Conservation (phyloP, 1,139 yeast genomes). For the Scheffersomyces stambukii region DNA sequence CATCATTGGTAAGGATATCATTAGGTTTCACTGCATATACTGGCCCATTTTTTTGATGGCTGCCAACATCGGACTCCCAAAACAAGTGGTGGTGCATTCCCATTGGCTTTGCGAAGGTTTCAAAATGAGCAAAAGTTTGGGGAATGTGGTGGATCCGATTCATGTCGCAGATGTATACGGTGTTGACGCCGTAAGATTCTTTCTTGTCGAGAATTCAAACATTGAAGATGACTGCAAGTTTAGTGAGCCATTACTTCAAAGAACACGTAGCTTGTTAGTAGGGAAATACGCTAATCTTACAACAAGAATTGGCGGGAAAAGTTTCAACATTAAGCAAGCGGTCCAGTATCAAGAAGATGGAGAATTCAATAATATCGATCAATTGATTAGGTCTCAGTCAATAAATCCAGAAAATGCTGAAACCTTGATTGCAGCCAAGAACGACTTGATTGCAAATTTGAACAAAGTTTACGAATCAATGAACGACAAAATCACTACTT, state of each 20-base stretch:
- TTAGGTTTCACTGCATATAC: conserved; percentile 81
- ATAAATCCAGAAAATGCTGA: conserved; percentile 13
- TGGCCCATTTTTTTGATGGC: conserved; percentile 96
- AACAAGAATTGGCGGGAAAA: conserved; percentile 67
- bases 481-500: conserved; percentile 38
- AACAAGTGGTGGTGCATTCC: conserved; percentile 79
- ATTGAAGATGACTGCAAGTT: conserved; percentile 78
- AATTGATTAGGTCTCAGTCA: conserved; percentile 14
- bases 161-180: conserved; percentile 59
- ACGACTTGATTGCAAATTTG: conserved; percentile 18
- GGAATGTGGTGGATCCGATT: conserved; percentile 94
- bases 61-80: conserved; percentile 66
- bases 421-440: conserved; percentile 14
- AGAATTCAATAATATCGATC: conserved; percentile 21
- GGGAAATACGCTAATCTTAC: conserved; percentile 82
- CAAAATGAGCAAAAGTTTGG: conserved; percentile 90
- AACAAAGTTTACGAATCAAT: conserved; percentile 24
- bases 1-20: conserved; percentile 87
- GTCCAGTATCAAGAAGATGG: conserved; percentile 19
- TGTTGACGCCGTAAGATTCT: conserved; percentile 70
- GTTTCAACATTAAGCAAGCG: conserved; percentile 57
- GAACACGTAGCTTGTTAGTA: conserved; percentile 62
- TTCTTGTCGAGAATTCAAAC: conserved; percentile 71
- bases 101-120: conserved; percentile 91
- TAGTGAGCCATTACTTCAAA: conserved; percentile 52